phyloP scores from a whole-genome alignment of 2,329 filamentous ascomycete genomes.

The Cercospora nicotianae region DNA sequence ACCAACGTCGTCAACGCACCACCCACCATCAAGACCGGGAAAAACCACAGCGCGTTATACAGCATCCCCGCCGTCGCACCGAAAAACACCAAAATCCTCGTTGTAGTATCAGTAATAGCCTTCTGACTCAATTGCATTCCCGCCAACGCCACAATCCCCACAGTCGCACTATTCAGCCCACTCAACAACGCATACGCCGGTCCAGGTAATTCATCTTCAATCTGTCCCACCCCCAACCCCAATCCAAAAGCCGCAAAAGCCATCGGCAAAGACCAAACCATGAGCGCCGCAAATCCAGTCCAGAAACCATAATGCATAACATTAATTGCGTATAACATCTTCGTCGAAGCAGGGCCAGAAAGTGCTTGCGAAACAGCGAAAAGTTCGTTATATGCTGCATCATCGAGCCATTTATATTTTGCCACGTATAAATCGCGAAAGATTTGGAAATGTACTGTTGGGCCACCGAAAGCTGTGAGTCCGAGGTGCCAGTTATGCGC shows the following conservation, averaged over 20 bases:
- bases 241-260: slow-evolving; percentile 70
- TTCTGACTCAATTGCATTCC: slow-evolving; percentile 66
- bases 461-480: slow-evolving; percentile 48
- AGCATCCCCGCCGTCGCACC: slow-evolving; percentile 64
- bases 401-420: slow-evolving; percentile 64
- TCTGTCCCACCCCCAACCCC: slow-evolving; percentile 62
- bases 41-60: slow-evolving; percentile 75
- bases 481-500: slow-evolving; percentile 31
- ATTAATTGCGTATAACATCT: slow-evolving; percentile 70
- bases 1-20: slow-evolving; percentile 56
- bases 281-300: slow-evolving; percentile 59
- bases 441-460: slow-evolving; percentile 69
- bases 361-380: slow-evolving; percentile 69
- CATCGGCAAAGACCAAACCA: slow-evolving; percentile 68
- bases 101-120: slow-evolving; percentile 64
- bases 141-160: slow-evolving; percentile 70
- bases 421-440: slow-evolving; percentile 63
- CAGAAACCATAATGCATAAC: slow-evolving; percentile 62
- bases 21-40: slow-evolving; percentile 62
- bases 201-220: slow-evolving; percentile 59
- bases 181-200: slow-evolving; percentile 69
- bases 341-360: slow-evolving; percentile 67
- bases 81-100: slow-evolving; percentile 63
- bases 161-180: slow-evolving; percentile 69
- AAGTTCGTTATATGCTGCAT: slow-evolving; percentile 70